Conservation (phyloP, 1,284 basidiomycete species). For the Trametes hirsuta region DNA sequence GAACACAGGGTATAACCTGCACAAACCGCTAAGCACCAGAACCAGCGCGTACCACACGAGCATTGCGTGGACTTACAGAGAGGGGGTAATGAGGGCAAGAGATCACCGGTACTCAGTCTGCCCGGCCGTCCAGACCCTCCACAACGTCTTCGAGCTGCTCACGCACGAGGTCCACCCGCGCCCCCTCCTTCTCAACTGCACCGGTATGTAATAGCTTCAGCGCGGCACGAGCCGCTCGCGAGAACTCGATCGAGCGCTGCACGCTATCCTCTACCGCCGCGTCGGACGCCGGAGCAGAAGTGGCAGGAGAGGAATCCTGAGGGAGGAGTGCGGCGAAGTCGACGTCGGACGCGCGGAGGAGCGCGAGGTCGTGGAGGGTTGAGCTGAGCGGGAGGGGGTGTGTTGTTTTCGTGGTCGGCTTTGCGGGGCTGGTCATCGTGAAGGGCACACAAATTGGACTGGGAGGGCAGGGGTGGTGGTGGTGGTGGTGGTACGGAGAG, state of each 20-base stretch:
- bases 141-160: slow-evolving; percentile 54
- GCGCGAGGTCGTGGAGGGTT: slow-evolving; percentile 72
- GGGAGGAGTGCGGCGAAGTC: slow-evolving; percentile 52
- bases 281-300: background rate
- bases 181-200: slow-evolving; percentile 53
- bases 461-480: too few species aligned
- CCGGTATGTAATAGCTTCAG: slow-evolving; percentile 57
- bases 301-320: slow-evolving; percentile 12
- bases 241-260: slow-evolving; percentile 52
- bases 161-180: slow-evolving; percentile 54
- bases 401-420: slow-evolving; percentile 25
- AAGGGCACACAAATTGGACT: background rate
- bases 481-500: too few species aligned
- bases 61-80: too few species aligned
- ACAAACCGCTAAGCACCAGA: too few species aligned
- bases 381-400: slow-evolving; percentile 59
- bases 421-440: slow-evolving; percentile 8
- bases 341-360: slow-evolving; percentile 62
- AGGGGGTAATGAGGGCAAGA: too few species aligned
- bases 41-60: too few species aligned
- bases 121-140: slow-evolving; percentile 40
- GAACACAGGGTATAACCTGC: too few species aligned
- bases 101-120: background rate
- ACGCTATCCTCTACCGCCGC: slow-evolving; percentile 44
- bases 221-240: slow-evolving; percentile 52